These are phyloP conservation scores for Papiliotrema laurentii DNA, from an alignment of 1,284 basidiomycete genomes.

Conservation along the genomic window DNA sequence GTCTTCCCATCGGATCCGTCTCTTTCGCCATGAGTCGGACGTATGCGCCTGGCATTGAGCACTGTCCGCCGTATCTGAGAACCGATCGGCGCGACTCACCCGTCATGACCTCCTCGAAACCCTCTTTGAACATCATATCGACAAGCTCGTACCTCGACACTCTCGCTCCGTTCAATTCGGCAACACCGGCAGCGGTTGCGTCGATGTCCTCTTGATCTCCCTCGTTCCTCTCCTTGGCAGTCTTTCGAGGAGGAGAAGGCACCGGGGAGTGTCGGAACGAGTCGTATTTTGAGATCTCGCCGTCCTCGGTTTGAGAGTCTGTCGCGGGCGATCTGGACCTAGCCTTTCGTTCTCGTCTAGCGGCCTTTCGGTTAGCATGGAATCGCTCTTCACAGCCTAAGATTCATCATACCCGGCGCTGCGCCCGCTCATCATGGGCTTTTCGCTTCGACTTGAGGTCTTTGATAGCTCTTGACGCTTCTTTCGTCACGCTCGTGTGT, in stretches of 20 bases:
- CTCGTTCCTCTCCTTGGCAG: conserved; percentile 56
- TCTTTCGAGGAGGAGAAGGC: conserved; percentile 42
- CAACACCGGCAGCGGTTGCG: conserved; percentile 62
- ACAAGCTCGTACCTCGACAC: conserved; percentile 72
- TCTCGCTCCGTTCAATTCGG: conserved; percentile 66
- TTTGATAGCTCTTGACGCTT: conserved; percentile 72
- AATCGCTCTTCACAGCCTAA: too few relatives aligned
- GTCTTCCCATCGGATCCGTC: conserved; percentile 53
- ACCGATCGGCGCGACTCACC: conserved; percentile 15
- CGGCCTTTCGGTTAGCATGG: conserved; percentile 14
- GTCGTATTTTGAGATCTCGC: conserved; percentile 65
- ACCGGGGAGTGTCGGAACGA: conserved; percentile 48
- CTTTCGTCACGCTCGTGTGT: conserved; percentile 71
- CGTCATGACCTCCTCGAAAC: conserved; percentile 23
- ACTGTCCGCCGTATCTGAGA: not conserved
- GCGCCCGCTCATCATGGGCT: conserved; percentile 50
- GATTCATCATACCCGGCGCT: conserved; percentile 21
- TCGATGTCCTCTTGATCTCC: conserved; percentile 58
- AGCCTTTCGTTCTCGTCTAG: conserved; percentile 58
- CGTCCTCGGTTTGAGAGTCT: conserved; percentile 52
- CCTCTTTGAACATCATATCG: conserved; percentile 36
- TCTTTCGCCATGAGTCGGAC: conserved; percentile 69
- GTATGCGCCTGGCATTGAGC: conserved; percentile 59
- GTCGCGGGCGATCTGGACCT: conserved; percentile 26
- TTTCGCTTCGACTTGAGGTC: conserved; percentile 77